These are phyloP conservation scores for Tillandsia leiboldiana DNA, from an alignment of 176 grass and related monocot species.

Conservation along the genomic window DNA sequence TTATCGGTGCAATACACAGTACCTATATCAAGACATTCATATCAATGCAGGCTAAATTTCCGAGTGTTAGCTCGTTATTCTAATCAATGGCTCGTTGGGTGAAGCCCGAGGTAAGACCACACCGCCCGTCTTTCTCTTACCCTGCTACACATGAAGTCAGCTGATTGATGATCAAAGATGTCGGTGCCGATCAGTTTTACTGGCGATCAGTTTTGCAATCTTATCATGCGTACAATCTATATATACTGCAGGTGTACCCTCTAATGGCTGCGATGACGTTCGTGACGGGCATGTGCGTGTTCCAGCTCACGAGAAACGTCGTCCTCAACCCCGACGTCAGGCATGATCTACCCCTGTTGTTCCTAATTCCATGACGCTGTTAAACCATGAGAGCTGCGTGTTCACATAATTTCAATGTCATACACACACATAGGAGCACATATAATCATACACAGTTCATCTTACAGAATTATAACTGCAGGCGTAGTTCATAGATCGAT, in stretches of 20 bases:
- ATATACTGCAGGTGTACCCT: conserved; percentile 50
- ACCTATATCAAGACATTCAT: background rate
- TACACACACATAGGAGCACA: background rate
- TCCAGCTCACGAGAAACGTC: conserved; percentile 56
- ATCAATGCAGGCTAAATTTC: background rate
- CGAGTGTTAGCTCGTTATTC: background rate
- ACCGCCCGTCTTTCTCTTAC: background rate
- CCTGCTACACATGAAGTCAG: background rate
- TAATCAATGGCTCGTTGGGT: conserved; percentile 33
- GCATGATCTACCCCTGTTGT: conserved; percentile 1
- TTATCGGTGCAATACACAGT: conserved; percentile 6
- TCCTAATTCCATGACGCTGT: background rate
- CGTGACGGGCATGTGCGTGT: conserved; percentile 64
- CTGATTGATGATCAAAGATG: background rate
- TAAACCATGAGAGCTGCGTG: background rate
- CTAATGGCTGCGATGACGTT: conserved; percentile 72
- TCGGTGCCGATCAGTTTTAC: background rate
- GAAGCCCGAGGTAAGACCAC: conserved; percentile 28
- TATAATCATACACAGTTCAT: too few species aligned
- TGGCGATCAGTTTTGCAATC: background rate
- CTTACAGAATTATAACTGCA: too few species aligned
- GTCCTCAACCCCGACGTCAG: conserved; percentile 75
- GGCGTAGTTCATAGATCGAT: too few species aligned
- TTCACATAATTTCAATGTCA: background rate
- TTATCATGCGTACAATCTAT: background rate